A percentile compares a stretch with the other conserved stretches of the same genome.
These are phyloP conservation scores for Apiotrichum mycotoxinovorans DNA, from an alignment of 1,284 basidiomycete species.

Conservation along the genomic window DNA sequence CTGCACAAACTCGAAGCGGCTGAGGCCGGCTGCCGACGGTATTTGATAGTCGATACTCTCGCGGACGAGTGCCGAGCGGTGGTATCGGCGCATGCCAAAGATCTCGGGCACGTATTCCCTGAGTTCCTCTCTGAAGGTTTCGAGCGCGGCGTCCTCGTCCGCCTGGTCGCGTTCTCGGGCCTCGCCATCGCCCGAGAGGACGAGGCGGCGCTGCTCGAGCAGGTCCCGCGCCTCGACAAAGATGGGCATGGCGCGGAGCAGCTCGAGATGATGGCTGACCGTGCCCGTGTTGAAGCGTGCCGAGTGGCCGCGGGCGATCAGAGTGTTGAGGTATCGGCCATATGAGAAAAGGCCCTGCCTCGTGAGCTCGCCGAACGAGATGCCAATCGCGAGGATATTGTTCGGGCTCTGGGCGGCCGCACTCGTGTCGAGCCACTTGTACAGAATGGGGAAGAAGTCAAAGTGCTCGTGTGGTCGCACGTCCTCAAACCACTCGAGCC, in stretches of 20 bases:
- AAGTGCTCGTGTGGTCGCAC: constrained; percentile 21
- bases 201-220: constrained; percentile 38
- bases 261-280: constrained; percentile 36
- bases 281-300: constrained; percentile 23
- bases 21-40: constrained; percentile 26
- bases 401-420: constrained; percentile 59
- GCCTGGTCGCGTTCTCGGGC: constrained; percentile 23
- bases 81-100: constrained; percentile 34
- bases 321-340: constrained; percentile 73
- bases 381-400: constrained; percentile 63
- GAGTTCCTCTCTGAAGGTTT: constrained; percentile 36
- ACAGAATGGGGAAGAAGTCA: constrained; percentile 54
- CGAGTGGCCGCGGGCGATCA: constrained; percentile 67
- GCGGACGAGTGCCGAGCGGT: constrained; percentile 24
- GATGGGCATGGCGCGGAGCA: constrained; percentile 42
- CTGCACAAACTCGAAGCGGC: constrained; percentile 39
- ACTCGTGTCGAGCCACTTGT: constrained; percentile 78
- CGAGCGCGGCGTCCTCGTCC: constrained; percentile 31
- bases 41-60: constrained; percentile 35
- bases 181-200: constrained; percentile 40
- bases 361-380: constrained; percentile 75
- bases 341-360: constrained; percentile 75
- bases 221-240: constrained; percentile 44
- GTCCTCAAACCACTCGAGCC: constrained; percentile 55
- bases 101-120: constrained; percentile 45